A percentile compares a stretch with the other conserved stretches of the same genome.
Evolutionary conservation across 345 rosid genomes (phyloP).

Genomic region (Arabis hirsuta): DNA sequence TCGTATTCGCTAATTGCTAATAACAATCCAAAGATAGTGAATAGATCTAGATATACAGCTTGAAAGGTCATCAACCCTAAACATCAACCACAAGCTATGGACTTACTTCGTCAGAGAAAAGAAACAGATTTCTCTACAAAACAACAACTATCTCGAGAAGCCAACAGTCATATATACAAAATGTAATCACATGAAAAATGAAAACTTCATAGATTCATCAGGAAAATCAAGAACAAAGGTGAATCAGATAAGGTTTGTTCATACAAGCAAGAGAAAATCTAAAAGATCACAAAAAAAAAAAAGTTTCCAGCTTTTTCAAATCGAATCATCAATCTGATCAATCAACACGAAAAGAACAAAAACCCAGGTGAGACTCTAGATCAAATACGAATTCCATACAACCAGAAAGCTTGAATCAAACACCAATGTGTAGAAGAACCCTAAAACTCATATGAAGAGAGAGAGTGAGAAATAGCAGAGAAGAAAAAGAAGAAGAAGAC

Average conservation of each 20-base stretch:
- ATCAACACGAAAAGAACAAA: neutral
- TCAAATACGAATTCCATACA: neutral
- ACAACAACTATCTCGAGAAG: neutral
- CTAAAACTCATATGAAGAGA: neutral
- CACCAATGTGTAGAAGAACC: neutral
- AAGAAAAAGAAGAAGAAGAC: neutral
- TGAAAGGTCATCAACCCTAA: neutral
- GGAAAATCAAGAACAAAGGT: neutral
- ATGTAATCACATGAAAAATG: neutral
- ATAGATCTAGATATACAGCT: neutral
- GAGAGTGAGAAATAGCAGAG: neutral
- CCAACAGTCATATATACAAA: conserved; percentile 1
- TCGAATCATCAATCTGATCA: neutral
- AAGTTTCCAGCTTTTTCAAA: conserved; percentile 1
- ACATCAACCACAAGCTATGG: neutral
- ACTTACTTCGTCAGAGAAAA: neutral
- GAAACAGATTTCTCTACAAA: neutral
- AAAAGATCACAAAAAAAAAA: conserved; percentile 3
- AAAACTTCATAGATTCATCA: too few species aligned
- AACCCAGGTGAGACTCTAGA: neutral
- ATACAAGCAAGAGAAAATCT: neutral
- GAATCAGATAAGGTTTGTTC: neutral
- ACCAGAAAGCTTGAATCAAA: conserved; percentile 1
- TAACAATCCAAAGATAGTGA: neutral
- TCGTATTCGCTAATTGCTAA: neutral